Base-by-base conservation (phyloP, 495 filamentous ascomycete species). In the Aspergillus conjunctus region DNA sequence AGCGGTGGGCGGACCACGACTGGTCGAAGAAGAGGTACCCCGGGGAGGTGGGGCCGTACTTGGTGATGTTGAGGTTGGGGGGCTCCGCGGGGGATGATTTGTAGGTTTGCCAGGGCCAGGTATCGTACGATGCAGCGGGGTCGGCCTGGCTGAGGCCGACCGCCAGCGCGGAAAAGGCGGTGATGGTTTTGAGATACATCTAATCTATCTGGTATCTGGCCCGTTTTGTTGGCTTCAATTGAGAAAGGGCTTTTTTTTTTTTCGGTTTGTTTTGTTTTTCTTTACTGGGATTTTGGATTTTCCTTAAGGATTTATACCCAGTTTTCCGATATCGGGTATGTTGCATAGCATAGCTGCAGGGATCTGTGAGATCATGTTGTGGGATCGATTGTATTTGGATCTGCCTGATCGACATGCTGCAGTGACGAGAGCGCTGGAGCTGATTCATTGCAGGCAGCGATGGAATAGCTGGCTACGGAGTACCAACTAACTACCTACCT, bases 1-100 rank as follows among this genome's bases (percentile, higher is more conserved):
- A 56, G 12, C 52, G 59, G n/a, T 54, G 60, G 45, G 55, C 61
- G 37, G 15, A 41, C 37, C 9, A 41, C 11, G 37, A 11, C 37
- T 41, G 37, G 15, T 41, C 37, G 37, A 41, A 41, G 34, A 41
- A 41, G 8, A 41, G 37, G 15, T 41, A 41, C 12, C 37, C 37
- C 6, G 37, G 37, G 37, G 37, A 41, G 3, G 9, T 41, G 12
- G 9, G 37, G 11, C 37, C 6, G 37, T 41, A 41, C 9, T 7
- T 41, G 8, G 37, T 41, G 15, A 41, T 41, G 37, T n/a, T 41
- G 12, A 41, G 37, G 9, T 41, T 41, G 5, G 37, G 37, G 37
- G 9, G 37, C 37, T 41, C 37, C 4, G 11, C 15, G 6, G 37
- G 37, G 9, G 37, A 11, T 4, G 37, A 11, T 41, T 41, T 41